Percentiles rank a stretch among this genome's conserved stretches.
Evolutionary conservation across 2,329 filamentous ascomycete genomes (phyloP).

Genomic region (Fusarium neocosmosporiellum): DNA sequence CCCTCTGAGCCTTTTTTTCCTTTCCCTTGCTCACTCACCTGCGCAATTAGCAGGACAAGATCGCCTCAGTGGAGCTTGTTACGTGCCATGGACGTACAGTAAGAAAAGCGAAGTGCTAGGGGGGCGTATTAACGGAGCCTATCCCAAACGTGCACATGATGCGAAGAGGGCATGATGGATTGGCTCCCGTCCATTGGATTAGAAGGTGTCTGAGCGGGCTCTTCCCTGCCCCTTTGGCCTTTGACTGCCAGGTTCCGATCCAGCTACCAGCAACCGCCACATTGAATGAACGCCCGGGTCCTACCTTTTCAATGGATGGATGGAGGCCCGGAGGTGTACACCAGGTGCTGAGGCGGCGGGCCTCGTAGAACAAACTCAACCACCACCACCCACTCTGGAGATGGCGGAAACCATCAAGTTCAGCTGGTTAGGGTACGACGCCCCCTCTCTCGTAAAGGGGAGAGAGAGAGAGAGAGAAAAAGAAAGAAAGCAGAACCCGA

Average conservation of each 20-base stretch:
- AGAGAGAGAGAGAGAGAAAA: not conserved
- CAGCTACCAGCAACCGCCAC: conserved; percentile 2
- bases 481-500: not conserved
- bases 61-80: conserved; percentile 12
- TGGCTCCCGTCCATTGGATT: conserved; percentile 9
- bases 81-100: not conserved
- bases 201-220: not conserved
- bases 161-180: conserved; percentile 17
- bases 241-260: conserved; percentile 1
- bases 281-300: not conserved
- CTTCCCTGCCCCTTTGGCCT: conserved; percentile 14
- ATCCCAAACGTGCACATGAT: conserved; percentile 23
- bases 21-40: conserved; percentile 6
- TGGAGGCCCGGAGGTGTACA: not conserved
- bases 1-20: not conserved
- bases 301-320: not conserved
- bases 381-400: conserved; percentile 1
- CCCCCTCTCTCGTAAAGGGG: not conserved
- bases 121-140: not conserved
- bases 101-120: not conserved
- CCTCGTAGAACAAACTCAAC: conserved; percentile 11
- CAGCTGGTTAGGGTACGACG: conserved; percentile 5
- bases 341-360: not conserved
- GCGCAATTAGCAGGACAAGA: conserved; percentile 8
- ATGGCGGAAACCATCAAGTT: conserved; percentile 8